Evolutionary conservation across 495 filamentous ascomycete genomes (phyloP).

Genomic region (Ramalina intermedia): DNA sequence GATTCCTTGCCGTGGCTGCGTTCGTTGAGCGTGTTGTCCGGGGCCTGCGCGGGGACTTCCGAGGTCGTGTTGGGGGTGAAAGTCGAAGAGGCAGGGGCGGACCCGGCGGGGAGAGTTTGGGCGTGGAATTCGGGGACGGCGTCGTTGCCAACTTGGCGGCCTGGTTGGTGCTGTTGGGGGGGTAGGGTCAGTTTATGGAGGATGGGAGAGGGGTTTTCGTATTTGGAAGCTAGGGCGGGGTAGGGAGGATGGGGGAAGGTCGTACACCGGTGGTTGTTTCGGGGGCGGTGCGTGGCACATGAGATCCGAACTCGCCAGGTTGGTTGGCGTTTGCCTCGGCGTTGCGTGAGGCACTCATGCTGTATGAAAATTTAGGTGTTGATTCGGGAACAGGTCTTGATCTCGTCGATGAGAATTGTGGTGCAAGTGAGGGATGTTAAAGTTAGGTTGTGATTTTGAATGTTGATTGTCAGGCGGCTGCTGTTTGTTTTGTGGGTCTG

Average conservation of each 20-base stretch:
- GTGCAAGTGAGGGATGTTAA: no score
- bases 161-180: constrained; percentile 46
- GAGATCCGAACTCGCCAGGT: constrained; percentile 43
- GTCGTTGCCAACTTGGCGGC: constrained; percentile 45
- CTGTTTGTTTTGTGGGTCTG: no score
- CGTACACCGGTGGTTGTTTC: constrained; percentile 40
- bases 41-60: constrained; percentile 32
- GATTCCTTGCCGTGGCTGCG: constrained; percentile 29
- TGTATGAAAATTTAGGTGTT: constrained; percentile 5
- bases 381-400: no score
- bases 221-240: not conserved
- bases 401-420: no score
- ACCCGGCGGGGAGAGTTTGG: constrained; percentile 45
- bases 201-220: not conserved
- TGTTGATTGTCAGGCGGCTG: no score
- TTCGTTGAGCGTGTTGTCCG: constrained; percentile 26
- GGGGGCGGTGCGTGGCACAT: constrained; percentile 35
- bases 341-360: constrained; percentile 41
- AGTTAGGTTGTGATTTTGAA: no score
- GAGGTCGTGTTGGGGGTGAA: constrained; percentile 39
- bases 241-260: not conserved
- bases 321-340: constrained; percentile 35
- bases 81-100: constrained; percentile 46
- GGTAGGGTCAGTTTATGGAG: constrained; percentile 1
- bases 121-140: constrained; percentile 46